Base-by-base conservation (phyloP, 192 early-diverging fungal genomes). In the Obelidium mucronatum region DNA sequence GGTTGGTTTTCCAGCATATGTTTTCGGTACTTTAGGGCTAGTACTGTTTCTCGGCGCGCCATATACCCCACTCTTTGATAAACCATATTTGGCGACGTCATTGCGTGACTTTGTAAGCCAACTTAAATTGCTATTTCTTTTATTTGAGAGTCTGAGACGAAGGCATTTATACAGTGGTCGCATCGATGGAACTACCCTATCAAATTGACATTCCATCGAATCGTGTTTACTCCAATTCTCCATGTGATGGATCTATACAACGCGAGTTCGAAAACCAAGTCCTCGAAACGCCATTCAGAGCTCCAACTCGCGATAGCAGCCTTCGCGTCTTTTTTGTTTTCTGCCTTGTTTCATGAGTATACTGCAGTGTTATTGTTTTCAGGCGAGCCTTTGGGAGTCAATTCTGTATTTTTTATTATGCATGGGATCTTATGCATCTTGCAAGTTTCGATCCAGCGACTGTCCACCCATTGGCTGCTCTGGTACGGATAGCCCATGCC, bases 271-370 rank as follows among this genome's bases (percentile, higher is more conserved):
- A 13, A 30, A 1, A 2, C 11, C 58, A 30, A 15, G 19, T 30
- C 19, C 30, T 13, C 19, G n/a, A 2, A 51, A 51, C 48, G n/a
- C n/a, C n/a, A n/a, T n/a, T n/a, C n/a, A n/a, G n/a, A n/a, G n/a
- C n/a, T n/a, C n/a, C n/a, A n/a, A n/a, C 22, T 51, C n/a, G 62
- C 67, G 5, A 35, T 68, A 15, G 67, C 67, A 6, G 33, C 44
- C 28, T 19, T 33, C n/a, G 34, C 31, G n/a, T 30, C 67, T 13
- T 68, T 66, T 42, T 30, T 13, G 11, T n/a, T 66, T 11, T 24
- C 19, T 22, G 37, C 64, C 13, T 39, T 66, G 1, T n/a, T 66
- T 17, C 64, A 66, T 30, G 64, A 66, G 2, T 66, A 66, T 39
- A 39, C 40, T 19, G 8, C 40, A 13, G 8, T 66, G 8, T 15